Base-by-base conservation (phyloP, 208 protist species). In the Leishmania aethiopica region DNA sequence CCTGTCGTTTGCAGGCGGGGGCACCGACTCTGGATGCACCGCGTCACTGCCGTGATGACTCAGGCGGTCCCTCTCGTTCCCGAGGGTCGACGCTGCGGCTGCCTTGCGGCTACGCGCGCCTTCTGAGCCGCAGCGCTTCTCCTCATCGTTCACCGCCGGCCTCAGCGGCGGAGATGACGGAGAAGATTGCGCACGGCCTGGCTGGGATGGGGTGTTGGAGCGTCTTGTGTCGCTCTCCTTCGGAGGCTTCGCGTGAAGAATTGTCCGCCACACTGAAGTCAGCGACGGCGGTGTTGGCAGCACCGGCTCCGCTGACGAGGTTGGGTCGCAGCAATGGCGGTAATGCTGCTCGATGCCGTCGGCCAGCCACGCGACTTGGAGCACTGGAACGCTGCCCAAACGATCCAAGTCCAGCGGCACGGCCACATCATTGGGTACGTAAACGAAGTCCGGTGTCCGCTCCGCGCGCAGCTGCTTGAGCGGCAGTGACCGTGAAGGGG, bases 351-450 rank as follows among this genome's bases (percentile, higher is more conserved):
- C 82, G 42, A 90, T 87, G 53, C 79, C 78, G 25, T 78, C 55
- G 53, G 82, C 60, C n/a, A 93, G 73, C 90, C 87, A 91, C 73
- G 83, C 32, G 25, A 85, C 70, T 45, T 86, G 80, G 53, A 93
- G 69, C 53, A 91, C 73, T 17, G 90, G 84, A 13, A 92, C 81
- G 55, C 66, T 82, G 35, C 85, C 78, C 19, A 90, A 53, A 8
- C 59, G 59, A 7, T 79, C 62, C 60, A 85, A 47, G 47, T 86
- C 79, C 37, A 77, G 79, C 2, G 32, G 60, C 10, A 74, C 62
- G 25, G 37, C 13, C 22, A 53, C 79, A 10, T 77, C 82, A 15
- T 83, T 83, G 11, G 81, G 79, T 7, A 90, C 53, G 78, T 90
- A 88, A 47, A 91, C 80, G 59, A 82, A 89, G 67, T 93, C 76